These are phyloP conservation scores for Moniliophthora roreri DNA, from an alignment of 1,284 basidiomycete genomes.

Conservation along the genomic window DNA sequence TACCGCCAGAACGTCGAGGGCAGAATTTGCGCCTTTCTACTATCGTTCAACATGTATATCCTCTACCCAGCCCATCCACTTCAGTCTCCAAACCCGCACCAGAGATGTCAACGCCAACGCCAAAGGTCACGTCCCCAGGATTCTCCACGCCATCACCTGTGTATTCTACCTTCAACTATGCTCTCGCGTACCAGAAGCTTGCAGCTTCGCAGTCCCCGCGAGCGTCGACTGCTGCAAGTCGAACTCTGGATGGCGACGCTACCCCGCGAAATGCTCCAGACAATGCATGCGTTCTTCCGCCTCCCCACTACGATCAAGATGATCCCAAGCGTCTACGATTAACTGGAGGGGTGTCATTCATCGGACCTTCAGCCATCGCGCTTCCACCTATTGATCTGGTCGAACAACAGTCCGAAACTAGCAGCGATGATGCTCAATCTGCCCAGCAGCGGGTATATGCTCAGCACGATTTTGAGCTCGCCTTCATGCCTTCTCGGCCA, in stretches of 20 bases:
- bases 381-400: slow-evolving; percentile 42
- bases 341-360: slow-evolving; percentile 38
- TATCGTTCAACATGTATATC: slow-evolving; percentile 63
- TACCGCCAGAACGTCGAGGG: slow-evolving; percentile 32
- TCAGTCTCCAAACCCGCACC: slow-evolving; percentile 15
- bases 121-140: slow-evolving; percentile 39
- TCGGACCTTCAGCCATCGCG: slow-evolving; percentile 54
- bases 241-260: slow-evolving; percentile 13
- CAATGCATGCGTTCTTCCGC: slow-evolving; percentile 31
- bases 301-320: slow-evolving; percentile 46
- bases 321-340: slow-evolving; percentile 27
- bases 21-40: slow-evolving; percentile 46
- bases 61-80: slow-evolving; percentile 27
- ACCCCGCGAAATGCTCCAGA: background rate
- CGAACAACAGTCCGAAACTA: slow-evolving; percentile 16
- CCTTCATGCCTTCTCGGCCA: slow-evolving; percentile 50
- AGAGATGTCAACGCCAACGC: slow-evolving; percentile 15
- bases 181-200: slow-evolving; percentile 48
- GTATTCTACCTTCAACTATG: slow-evolving; percentile 46
- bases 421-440: slow-evolving; percentile 23
- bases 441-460: slow-evolving; percentile 31
- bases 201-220: slow-evolving; percentile 37
- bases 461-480: slow-evolving; percentile 58
- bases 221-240: slow-evolving; percentile 1
- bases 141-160: slow-evolving; percentile 49